Base-by-base conservation (phyloP, 257 asterid genomes). In the Ligustrum vulgare region DNA sequence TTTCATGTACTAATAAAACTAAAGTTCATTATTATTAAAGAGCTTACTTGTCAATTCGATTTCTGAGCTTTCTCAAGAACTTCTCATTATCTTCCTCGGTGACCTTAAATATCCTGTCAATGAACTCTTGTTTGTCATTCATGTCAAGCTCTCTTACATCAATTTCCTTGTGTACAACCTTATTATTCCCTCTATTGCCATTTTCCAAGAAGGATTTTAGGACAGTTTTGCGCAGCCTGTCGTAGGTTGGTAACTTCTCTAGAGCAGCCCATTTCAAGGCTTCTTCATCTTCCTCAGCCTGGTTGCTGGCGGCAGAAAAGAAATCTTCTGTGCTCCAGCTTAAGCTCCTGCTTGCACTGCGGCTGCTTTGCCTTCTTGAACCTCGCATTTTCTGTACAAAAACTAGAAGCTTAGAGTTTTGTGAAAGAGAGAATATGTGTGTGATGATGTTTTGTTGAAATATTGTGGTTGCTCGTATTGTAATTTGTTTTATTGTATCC, bases 261-360 rank as follows among this genome's bases (percentile, higher is more conserved):
- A 94, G 69, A 18, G 97, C 97, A 2, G 98, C 98, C 98, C 98
- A 94, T 66, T 86, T 70, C 28, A 94, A 80, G 13, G 97, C 96
- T 62, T 92, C 98, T 51, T 94, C 98, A 33, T 94, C 98, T 8
- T 89, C 97, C 69, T 80, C 91, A 0, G 83, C 93, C 1, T 84
- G 84, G 8, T 33, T 76, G 79, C 93, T 89, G 72, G 83, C 16
- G 73, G 79, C 37, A 10, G 47, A 33, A 12, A 86, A 84, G 9
- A 84, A 82, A 71, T 87, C 97, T 80, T 91, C 97, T 75, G 86
- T 63, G 1, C 54, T 77, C 91, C 92, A 84, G 62, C 67, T 78
- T 64, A 56, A 22, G 84, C 78, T 62, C 84, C 78, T 75, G 65
- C 60, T 76, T 31, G 72, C 69, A 80, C 87, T 73, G 33, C 79